phyloP scores from a whole-genome alignment of 2,329 filamentous ascomycete species.

The Pseudogymnoascus sp. region DNA sequence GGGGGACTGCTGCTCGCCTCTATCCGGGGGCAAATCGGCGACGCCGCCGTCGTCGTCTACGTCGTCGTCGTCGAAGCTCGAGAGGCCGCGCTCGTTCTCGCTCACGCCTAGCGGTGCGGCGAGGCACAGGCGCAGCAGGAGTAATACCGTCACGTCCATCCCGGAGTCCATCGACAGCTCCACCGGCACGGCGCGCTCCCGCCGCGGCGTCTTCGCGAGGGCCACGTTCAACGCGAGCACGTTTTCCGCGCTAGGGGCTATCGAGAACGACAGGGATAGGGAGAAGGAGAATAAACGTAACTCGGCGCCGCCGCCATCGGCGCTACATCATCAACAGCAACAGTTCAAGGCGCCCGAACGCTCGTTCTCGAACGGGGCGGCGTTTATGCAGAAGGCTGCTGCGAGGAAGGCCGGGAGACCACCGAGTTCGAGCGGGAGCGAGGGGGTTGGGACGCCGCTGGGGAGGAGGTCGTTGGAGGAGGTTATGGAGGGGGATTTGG shows the following conservation, averaged over 20 bases:
- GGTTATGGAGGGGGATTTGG: too few relatives aligned
- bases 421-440: conserved; percentile 20
- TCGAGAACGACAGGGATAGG: neutral
- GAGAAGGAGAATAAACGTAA: neutral
- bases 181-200: neutral
- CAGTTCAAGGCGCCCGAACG: conserved; percentile 27
- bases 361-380: conserved; percentile 38
- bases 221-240: neutral
- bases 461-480: neutral
- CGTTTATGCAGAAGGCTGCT: conserved; percentile 34
- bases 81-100: conserved; percentile 18
- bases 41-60: neutral
- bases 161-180: neutral
- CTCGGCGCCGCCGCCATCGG: neutral
- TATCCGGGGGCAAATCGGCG: neutral
- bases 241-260: neutral
- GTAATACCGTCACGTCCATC: neutral
- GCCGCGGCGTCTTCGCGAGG: neutral
- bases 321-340: neutral
- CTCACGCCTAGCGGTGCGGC: conserved; percentile 15
- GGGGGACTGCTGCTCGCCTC: conserved; percentile 19
- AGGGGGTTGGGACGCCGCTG: conserved; percentile 5
- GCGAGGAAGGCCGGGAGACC: conserved; percentile 18
- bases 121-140: conserved; percentile 9
- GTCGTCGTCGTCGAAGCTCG: conserved; percentile 9